phyloP scores from a whole-genome alignment of 306 rosid genomes.

The Glycine latifolia region DNA sequence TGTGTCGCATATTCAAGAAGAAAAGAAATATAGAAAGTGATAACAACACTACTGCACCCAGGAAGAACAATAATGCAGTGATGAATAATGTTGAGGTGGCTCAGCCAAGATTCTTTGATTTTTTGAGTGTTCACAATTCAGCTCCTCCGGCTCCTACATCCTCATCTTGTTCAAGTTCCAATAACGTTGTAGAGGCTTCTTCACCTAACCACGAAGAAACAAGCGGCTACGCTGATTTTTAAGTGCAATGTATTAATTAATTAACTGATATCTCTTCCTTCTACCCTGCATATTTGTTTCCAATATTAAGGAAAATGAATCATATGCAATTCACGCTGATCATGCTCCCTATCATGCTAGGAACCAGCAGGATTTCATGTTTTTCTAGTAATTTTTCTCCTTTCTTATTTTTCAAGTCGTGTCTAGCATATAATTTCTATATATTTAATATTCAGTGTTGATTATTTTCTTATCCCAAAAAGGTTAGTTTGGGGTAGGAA shows the following conservation, averaged over 20 bases:
- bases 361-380: neutral
- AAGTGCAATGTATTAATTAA: neutral
- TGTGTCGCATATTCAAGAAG: constrained; percentile 70
- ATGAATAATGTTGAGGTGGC: constrained; percentile 7
- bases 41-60: neutral
- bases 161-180: constrained; percentile 66
- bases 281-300: neutral
- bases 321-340: neutral
- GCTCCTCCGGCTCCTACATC: constrained; percentile 36
- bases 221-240: constrained; percentile 43
- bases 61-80: constrained; percentile 37
- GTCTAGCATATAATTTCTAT: neutral
- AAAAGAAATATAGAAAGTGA: constrained; percentile 48
- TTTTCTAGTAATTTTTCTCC: neutral
- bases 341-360: neutral
- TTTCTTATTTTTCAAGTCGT: neutral
- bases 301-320: neutral
- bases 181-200: constrained; percentile 49
- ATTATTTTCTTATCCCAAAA: neutral
- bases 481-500: neutral
- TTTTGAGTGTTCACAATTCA: constrained; percentile 46
- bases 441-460: neutral
- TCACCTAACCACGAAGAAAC: constrained; percentile 52
- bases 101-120: constrained; percentile 55
- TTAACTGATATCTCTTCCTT: neutral